phyloP scores from a whole-genome alignment of 495 filamentous ascomycete species.

The Penicillium turbatum region DNA sequence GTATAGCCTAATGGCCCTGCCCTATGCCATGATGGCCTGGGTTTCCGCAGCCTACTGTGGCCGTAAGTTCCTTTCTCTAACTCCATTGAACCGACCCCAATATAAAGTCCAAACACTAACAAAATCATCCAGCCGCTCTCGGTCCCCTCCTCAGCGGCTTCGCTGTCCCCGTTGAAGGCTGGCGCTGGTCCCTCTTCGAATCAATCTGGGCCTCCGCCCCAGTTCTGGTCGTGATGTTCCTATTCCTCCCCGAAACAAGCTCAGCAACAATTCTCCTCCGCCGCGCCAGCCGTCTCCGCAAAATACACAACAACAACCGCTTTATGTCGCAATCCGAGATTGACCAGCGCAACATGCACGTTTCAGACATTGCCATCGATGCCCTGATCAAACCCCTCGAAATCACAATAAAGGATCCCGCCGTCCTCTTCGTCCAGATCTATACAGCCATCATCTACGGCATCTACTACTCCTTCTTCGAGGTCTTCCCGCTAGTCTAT shows the following conservation, averaged over 20 bases:
- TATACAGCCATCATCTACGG: slow-evolving; percentile 63
- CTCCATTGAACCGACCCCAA: slow-evolving; percentile 6
- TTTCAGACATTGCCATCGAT: slow-evolving; percentile 47
- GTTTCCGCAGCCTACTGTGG: slow-evolving; percentile 49
- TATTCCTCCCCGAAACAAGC: slow-evolving; percentile 55
- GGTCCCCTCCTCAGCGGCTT: slow-evolving; percentile 63
- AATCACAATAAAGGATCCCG: slow-evolving; percentile 60
- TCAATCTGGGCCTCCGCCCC: slow-evolving; percentile 43
- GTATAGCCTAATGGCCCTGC: slow-evolving; percentile 50
- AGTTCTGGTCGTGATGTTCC: slow-evolving; percentile 49
- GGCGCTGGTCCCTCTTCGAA: slow-evolving; percentile 54
- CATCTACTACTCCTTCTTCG: slow-evolving; percentile 70
- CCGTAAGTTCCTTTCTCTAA: slow-evolving; percentile 19
- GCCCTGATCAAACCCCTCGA: slow-evolving; percentile 59
- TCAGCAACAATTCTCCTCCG: slow-evolving; percentile 54
- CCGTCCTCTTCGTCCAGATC: slow-evolving; percentile 57
- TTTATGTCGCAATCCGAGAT: slow-evolving; percentile 49
- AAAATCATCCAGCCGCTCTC: slow-evolving; percentile 45
- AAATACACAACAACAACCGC: slow-evolving; percentile 36
- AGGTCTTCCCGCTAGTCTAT: slow-evolving; percentile 72
- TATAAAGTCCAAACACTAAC: slow-evolving; percentile 34
- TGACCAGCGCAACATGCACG: slow-evolving; percentile 45
- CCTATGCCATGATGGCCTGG: slow-evolving; percentile 53
- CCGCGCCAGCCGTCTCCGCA: slow-evolving; percentile 51
- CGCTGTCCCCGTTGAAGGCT: slow-evolving; percentile 50